Conservation (phyloP, 805 yeast species). For the Spencermartinsiella europaea region DNA sequence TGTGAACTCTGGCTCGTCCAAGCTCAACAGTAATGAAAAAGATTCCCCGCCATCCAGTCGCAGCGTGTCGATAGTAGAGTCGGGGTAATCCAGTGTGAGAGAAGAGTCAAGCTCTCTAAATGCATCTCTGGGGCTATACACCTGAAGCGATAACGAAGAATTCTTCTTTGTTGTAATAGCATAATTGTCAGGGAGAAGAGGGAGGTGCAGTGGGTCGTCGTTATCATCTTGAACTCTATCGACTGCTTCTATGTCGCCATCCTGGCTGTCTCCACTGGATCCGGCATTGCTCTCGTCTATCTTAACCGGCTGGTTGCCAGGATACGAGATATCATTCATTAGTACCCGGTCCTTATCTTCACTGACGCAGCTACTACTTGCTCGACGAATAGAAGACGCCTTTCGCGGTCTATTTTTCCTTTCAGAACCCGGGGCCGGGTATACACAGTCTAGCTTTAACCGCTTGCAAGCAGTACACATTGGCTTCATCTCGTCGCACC, state of each 20-base stretch:
- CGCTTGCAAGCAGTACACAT: conserved; percentile 63
- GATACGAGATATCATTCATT: neutral
- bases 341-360: neutral
- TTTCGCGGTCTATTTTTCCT: conserved; percentile 35
- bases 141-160: neutral
- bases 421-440: conserved; percentile 72
- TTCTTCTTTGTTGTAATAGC: neutral
- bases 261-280: neutral
- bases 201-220: neutral
- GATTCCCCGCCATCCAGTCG: neutral
- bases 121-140: neutral
- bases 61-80: neutral
- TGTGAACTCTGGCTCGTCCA: neutral
- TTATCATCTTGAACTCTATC: no score
- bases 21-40: neutral
- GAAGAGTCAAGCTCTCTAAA: neutral
- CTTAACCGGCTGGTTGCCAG: neutral
- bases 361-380: neutral
- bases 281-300: neutral
- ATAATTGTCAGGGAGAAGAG: neutral
- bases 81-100: neutral
- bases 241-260: neutral
- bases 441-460: conserved; percentile 56
- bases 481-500: conserved; percentile 71
- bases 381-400: neutral